A percentile compares a stretch with the other conserved stretches of the same genome.
Evolutionary conservation across 2,329 filamentous ascomycete genomes (phyloP).

Genomic region (Arachnopeziza araneosa): DNA sequence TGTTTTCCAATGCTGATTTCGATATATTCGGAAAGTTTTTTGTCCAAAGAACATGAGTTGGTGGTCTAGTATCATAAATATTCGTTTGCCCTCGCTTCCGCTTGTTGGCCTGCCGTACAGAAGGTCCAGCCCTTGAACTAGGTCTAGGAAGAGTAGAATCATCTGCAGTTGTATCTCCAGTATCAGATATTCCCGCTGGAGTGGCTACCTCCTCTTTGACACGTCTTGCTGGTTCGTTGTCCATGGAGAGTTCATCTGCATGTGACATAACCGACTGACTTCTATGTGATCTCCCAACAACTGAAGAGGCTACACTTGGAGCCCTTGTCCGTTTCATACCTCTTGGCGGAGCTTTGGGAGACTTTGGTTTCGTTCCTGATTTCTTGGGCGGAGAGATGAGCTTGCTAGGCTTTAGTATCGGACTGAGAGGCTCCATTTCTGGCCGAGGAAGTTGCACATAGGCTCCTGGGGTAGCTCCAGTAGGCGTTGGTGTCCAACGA

Average conservation of each 20-base stretch:
- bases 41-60: constrained; percentile 67
- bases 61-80: constrained; percentile 43
- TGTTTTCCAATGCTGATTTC: constrained; percentile 67
- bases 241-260: constrained; percentile 43
- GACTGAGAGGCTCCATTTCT: constrained; percentile 54
- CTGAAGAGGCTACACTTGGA: constrained; percentile 22
- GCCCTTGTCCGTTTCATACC: not conserved
- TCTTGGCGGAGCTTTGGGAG: constrained; percentile 2
- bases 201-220: constrained; percentile 58
- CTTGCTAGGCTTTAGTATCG: constrained; percentile 38
- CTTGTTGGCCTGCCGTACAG: constrained; percentile 41
- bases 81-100: constrained; percentile 45
- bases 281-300: constrained; percentile 19
- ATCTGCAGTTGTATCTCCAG: constrained; percentile 50
- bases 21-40: constrained; percentile 70
- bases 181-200: constrained; percentile 48
- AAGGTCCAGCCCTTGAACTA: constrained; percentile 17
- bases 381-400: constrained; percentile 1
- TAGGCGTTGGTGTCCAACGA: constrained; percentile 52
- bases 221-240: constrained; percentile 34
- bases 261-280: constrained; percentile 38
- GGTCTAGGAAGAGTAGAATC: constrained; percentile 30
- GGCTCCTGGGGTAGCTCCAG: constrained; percentile 50
- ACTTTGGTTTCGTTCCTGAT: constrained; percentile 19
- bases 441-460: constrained; percentile 44